Percentiles rank a stretch among this genome's conserved stretches.
These are phyloP conservation scores for Coemansia sp. DNA, from an alignment of 192 early-diverging fungal genomes.

Conservation along the genomic window DNA sequence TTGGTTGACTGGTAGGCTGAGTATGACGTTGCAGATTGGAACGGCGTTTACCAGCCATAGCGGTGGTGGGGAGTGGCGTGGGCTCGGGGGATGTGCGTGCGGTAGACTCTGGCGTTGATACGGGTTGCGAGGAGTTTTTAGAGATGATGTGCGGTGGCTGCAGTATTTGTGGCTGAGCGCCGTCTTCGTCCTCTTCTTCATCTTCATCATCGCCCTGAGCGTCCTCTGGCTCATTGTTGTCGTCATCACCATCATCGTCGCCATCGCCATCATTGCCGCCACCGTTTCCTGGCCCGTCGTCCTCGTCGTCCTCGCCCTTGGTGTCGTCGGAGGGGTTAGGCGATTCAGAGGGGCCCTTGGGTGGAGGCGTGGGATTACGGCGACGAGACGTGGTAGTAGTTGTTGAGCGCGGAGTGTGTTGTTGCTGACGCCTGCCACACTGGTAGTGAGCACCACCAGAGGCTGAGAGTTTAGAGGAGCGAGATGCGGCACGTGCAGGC, in stretches of 20 bases:
- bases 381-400: neutral
- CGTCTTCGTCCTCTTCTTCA: conserved; percentile 9
- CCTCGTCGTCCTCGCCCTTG: conserved; percentile 3
- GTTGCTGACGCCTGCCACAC: neutral
- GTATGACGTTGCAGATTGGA: neutral
- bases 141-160: neutral
- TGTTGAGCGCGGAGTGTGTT: neutral
- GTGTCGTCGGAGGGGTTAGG: conserved; percentile 5
- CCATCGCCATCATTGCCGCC: conserved; percentile 7
- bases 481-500: neutral
- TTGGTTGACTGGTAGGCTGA: neutral
- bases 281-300: neutral
- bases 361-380: conserved; percentile 9
- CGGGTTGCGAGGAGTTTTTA: neutral
- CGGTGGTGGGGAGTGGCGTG: conserved; percentile 1
- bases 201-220: conserved; percentile 6
- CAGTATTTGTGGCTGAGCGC: neutral
- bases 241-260: conserved; percentile 11
- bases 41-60: neutral
- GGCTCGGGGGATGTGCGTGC: conserved; percentile 5
- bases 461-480: neutral
- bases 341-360: conserved; percentile 3
- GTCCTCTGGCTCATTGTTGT: conserved; percentile 2
- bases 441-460: neutral
- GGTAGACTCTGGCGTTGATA: conserved; percentile 16